Base-by-base conservation (phyloP, 371 early-diverging fungal species). In the Mycotypha africana region DNA sequence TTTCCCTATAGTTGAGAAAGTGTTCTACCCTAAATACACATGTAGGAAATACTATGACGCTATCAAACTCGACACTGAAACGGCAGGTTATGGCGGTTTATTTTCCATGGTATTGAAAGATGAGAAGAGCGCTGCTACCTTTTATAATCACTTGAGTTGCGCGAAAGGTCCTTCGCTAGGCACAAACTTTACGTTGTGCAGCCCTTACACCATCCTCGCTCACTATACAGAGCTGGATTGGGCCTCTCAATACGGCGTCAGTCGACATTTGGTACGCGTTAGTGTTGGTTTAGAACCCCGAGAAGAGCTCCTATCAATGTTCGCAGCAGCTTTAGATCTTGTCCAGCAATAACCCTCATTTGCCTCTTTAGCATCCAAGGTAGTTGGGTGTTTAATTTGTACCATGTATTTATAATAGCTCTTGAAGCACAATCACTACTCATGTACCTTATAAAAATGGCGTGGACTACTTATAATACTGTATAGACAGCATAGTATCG, bases 161-260 rank as follows among this genome's bases (percentile, higher is more conserved):
- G 82, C 85, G 45, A 97, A 97, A 60, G 98, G 98, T 0, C 97
- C 97, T 14, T 92, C 92, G 0, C 76, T 97, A 20, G 98, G 98
- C 2, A 96, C 96, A 33, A 95, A 93, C 71, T 97, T 95, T 57
- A 97, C 98, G 4, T 73, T 97, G 35, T 90, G 81, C 5, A 87
- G 90, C 48, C 95, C 97, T 5, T 97, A 96, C 58, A 89, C 96
- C 2, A 84, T 97, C 9, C 64, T 97, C 21, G 98, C 96, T 3
- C 98, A 97, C 60, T 95, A 85, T 66, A 75, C 68, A 23, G 91
- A 97, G 63, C 70, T 96, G 11, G 95, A 96, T 23, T 95, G 93
- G 93, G 96, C 92, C 5, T 77, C 72, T 12, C 51, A 78, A 44
- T 95, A 55, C 61, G 92, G 90, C 26, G 94, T 97, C n/a, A 59